Evolutionary conservation across 345 rosid species (phyloP).

Genomic region (Geranium brycei): DNA sequence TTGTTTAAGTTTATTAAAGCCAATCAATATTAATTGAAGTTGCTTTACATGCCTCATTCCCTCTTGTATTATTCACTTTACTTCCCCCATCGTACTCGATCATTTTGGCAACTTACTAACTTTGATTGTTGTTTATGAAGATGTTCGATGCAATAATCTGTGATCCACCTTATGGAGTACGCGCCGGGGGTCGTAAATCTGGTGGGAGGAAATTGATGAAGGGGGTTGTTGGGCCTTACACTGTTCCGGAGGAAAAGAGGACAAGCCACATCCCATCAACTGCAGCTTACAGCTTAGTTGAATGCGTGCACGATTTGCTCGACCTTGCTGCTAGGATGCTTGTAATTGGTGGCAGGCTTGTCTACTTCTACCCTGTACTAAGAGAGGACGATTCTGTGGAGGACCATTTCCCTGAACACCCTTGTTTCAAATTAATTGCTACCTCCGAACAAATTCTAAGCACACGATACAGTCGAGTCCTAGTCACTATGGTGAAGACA

Average conservation of each 20-base stretch:
- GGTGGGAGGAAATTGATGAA: conserved; percentile 86
- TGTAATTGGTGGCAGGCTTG: conserved; percentile 76
- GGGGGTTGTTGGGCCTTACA: conserved; percentile 73
- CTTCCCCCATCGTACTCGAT: too few species aligned
- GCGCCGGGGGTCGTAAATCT: conserved; percentile 93
- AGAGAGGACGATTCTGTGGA: conserved; percentile 45
- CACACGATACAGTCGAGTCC: conserved; percentile 64
- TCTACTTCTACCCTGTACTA: conserved; percentile 69
- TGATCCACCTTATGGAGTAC: conserved; percentile 93
- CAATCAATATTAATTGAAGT: too few species aligned
- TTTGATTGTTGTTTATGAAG: conserved; percentile 19
- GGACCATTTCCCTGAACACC: conserved; percentile 57
- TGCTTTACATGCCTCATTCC: too few species aligned
- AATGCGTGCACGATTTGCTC: conserved; percentile 85
- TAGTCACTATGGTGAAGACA: conserved; percentile 75
- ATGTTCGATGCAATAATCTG: conserved; percentile 81
- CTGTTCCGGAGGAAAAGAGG: conserved; percentile 86
- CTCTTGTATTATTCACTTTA: too few species aligned
- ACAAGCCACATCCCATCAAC: conserved; percentile 89
- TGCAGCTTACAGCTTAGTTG: conserved; percentile 69
- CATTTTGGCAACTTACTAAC: too few species aligned
- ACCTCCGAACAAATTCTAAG: conserved; percentile 84
- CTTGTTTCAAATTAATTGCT: conserved; percentile 60
- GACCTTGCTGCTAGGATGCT: conserved; percentile 85
- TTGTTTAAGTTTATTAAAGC: too few species aligned